A percentile compares a stretch with the other conserved stretches of the same genome.
phyloP scores from a whole-genome alignment of 345 rosid species.

The Rhodamnia argentea region DNA sequence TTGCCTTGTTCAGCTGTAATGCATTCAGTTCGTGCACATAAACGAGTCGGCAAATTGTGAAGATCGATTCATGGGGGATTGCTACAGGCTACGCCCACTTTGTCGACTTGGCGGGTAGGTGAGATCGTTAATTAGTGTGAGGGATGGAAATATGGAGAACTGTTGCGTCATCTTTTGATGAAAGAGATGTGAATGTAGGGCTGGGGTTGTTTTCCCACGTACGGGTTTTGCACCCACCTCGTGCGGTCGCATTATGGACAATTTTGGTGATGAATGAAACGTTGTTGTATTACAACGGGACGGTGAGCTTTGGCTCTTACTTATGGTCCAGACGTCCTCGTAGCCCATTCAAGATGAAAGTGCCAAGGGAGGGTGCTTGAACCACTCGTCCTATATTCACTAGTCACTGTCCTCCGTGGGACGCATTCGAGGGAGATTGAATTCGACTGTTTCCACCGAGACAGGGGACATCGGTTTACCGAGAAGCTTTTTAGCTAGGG shows the following conservation, averaged over 20 bases:
- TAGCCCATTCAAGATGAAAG: background rate
- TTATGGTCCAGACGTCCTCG: background rate
- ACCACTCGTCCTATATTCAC: background rate
- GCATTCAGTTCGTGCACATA: background rate
- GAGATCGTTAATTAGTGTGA: background rate
- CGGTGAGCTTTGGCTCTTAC: background rate
- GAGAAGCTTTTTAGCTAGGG: background rate
- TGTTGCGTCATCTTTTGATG: background rate
- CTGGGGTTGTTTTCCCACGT: background rate
- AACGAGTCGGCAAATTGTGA: background rate
- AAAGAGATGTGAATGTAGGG: background rate
- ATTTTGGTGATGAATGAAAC: background rate
- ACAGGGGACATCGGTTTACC: background rate
- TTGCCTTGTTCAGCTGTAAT: background rate
- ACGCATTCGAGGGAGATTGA: no score
- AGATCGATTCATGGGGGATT: background rate
- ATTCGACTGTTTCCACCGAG: background rate
- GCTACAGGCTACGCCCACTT: background rate
- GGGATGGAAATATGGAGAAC: background rate
- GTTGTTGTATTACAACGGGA: background rate
- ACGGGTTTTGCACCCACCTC: background rate
- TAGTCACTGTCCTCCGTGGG: background rate
- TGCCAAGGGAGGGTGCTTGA: background rate
- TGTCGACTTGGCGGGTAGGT: background rate
- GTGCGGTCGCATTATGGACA: background rate